Percentiles rank a stretch among this genome's conserved stretches.
These are phyloP conservation scores for Colletotrichum tropicale DNA, from an alignment of 2,329 filamentous ascomycete species.

Conservation along the genomic window DNA sequence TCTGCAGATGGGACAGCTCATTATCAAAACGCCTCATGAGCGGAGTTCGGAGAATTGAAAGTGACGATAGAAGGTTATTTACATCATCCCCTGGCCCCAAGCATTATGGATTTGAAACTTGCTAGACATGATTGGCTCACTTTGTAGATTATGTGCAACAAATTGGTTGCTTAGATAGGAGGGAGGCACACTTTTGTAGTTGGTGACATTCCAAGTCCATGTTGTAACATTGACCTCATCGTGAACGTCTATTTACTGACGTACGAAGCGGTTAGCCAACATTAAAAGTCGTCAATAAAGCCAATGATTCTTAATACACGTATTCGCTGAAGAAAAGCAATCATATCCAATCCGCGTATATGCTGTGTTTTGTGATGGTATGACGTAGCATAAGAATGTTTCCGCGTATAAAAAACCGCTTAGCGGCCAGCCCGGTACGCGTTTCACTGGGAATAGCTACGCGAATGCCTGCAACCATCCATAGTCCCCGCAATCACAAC, in stretches of 20 bases:
- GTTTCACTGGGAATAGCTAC: slow-evolving; percentile 1
- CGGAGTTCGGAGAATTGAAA: background rate
- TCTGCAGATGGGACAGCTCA: background rate
- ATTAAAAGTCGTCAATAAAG: background rate
- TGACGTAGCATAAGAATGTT: background rate
- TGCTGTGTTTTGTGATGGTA: background rate
- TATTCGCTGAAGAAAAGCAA: background rate
- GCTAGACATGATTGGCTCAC: background rate
- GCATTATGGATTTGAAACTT: background rate
- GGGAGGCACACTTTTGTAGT: background rate
- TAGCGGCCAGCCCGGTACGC: background rate
- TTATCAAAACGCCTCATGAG: background rate
- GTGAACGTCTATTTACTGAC: background rate
- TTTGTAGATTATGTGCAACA: background rate
- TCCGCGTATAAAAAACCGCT: slow-evolving; percentile 1
- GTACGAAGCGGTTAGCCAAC: background rate
- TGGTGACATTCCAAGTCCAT: background rate
- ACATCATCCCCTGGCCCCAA: background rate
- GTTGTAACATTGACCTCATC: background rate
- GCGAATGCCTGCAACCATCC: background rate
- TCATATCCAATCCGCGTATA: background rate
- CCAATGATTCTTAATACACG: background rate
- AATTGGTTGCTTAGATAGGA: background rate
- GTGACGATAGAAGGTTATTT: background rate
- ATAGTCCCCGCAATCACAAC: background rate